These are phyloP conservation scores for Rhizoclosmatium globosum DNA, from an alignment of 192 early-diverging fungal species.

Conservation along the genomic window DNA sequence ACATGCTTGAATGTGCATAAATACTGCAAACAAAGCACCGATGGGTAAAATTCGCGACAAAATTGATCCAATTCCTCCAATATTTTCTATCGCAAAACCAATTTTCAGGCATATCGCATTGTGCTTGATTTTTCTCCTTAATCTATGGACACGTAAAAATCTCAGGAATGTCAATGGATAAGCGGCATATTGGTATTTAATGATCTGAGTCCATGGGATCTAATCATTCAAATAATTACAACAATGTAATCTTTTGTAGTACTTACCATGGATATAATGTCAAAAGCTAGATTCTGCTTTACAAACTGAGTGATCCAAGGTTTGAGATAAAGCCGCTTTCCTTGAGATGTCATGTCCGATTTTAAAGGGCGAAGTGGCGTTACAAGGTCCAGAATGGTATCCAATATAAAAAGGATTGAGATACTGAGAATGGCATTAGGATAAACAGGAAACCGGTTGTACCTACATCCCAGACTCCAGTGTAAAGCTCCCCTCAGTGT, in stretches of 20 bases:
- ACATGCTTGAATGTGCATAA: slow-evolving; percentile 21
- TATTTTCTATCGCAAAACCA: not conserved
- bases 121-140: not conserved
- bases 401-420: not conserved
- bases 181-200: not conserved
- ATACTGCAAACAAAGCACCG: not conserved
- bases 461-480: not conserved
- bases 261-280: slow-evolving; percentile 5
- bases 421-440: no score
- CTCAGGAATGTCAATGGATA: slow-evolving; percentile 11
- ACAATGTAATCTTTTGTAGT: not conserved
- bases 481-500: not conserved
- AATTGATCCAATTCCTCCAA: slow-evolving; percentile 10
- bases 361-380: not conserved
- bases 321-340: not conserved
- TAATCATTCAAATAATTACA: not conserved
- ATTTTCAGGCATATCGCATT: not conserved
- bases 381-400: not conserved
- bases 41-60: slow-evolving; percentile 13
- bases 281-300: not conserved
- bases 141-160: not conserved
- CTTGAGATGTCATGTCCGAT: not conserved
- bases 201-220: slow-evolving; percentile 17
- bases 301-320: not conserved
- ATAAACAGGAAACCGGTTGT: no score